phyloP scores from a whole-genome alignment of 345 rosid genomes.

The Corymbia maculata region DNA sequence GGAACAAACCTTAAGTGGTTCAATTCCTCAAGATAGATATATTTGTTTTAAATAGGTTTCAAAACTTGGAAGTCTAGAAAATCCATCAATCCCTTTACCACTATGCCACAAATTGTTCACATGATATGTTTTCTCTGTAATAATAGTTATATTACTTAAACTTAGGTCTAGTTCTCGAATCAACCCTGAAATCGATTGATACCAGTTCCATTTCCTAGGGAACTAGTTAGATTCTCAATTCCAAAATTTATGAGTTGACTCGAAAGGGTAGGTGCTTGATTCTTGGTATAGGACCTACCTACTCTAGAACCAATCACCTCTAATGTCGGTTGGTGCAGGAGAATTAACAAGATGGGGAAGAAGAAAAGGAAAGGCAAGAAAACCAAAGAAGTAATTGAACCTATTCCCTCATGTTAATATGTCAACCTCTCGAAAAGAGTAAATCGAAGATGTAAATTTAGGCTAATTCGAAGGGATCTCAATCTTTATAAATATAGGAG shows the following conservation, averaged over 20 bases:
- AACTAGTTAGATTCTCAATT: no score
- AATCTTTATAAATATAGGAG: background rate
- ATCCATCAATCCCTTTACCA: background rate
- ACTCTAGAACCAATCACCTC: background rate
- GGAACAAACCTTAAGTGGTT: background rate
- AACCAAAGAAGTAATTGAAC: background rate
- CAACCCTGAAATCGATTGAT: rapidly evolving
- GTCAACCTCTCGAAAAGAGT: background rate
- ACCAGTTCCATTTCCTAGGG: background rate
- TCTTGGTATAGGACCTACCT: no score
- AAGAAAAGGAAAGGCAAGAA: background rate
- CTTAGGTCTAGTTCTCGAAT: background rate
- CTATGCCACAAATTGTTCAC: rapidly evolving
- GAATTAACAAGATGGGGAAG: background rate
- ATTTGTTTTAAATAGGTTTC: background rate
- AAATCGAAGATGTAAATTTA: background rate
- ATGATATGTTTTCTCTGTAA: no score
- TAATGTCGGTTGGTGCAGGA: background rate
- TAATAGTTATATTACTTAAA: no score
- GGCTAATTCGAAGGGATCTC: background rate
- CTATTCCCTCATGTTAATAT: rapidly evolving
- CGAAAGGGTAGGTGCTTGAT: no score
- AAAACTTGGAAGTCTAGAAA: background rate
- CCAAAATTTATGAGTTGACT: no score
- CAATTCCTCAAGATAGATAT: background rate